A percentile compares a stretch with the other conserved stretches of the same genome.
phyloP scores from a whole-genome alignment of 371 early-diverging fungal genomes.

The Nematocida sp. region DNA sequence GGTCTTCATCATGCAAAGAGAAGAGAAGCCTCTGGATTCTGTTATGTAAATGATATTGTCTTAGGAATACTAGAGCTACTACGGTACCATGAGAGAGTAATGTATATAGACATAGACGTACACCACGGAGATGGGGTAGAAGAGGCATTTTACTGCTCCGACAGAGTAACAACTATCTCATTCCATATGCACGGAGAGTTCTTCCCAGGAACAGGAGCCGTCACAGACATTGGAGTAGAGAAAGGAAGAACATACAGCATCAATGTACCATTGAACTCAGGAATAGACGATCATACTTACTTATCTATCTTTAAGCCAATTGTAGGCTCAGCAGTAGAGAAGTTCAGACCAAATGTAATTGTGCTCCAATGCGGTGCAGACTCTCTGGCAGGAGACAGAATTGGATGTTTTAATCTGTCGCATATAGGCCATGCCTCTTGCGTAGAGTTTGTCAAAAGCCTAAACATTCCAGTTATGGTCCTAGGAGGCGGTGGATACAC shows the following conservation, averaged over 20 bases:
- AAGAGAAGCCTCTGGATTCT: constrained; percentile 81
- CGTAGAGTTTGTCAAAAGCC: constrained; percentile 73
- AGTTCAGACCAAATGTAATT: constrained; percentile 73
- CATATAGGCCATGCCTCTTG: constrained; percentile 80
- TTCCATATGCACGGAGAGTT: constrained; percentile 87
- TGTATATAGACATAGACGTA: constrained; percentile 86
- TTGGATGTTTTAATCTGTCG: constrained; percentile 79
- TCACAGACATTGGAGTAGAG: constrained; percentile 71
- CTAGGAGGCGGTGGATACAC: constrained; percentile 90
- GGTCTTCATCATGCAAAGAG: constrained; percentile 89
- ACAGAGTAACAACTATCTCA: constrained; percentile 80
- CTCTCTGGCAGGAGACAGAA: constrained; percentile 76
- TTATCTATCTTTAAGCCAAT: constrained; percentile 73
- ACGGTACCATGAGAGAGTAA: constrained; percentile 69
- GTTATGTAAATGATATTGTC: constrained; percentile 87
- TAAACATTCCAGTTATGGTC: constrained; percentile 73
- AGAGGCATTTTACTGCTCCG: constrained; percentile 77
- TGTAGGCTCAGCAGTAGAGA: constrained; percentile 71
- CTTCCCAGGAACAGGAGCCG: constrained; percentile 82
- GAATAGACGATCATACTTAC: constrained; percentile 78
- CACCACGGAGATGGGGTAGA: constrained; percentile 91
- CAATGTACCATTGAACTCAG: constrained; percentile 80
- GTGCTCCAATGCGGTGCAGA: constrained; percentile 91
- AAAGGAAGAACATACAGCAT: constrained; percentile 67
- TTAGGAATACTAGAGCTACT: constrained; percentile 77